Evolutionary conservation across 768 basidiomycete genomes (phyloP), one percentile per base, ranked within the genome.

Genomic region (Amanita rubescens): DNA sequence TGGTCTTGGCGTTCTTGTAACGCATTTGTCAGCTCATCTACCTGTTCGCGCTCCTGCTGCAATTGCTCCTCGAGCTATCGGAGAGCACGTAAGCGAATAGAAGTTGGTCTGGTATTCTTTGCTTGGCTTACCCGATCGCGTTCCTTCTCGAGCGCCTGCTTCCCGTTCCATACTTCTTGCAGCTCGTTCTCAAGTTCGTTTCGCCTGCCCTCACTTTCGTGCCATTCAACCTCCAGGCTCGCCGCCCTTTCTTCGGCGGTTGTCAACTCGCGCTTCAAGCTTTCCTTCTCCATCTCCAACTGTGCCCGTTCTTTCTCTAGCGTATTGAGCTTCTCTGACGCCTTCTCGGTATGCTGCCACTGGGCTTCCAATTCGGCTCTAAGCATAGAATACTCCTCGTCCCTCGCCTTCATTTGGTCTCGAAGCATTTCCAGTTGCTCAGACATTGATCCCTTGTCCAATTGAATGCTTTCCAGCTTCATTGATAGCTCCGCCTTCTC

Each of bases 351-450:
- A 53, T 80, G 71, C 32, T 72, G 69, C 86, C 86, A 88, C 66
- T 88, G 86, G 9, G 81, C 79, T 60, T 88, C 82, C 30, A 88
- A 63, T 66, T 90, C 86, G 0, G 65, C 62, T 63, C 83, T 82
- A 57, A 87, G 66, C 20, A 78, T 69, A 6, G 53, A 63, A 41
- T 71, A 69, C 55, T 79, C 76, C 24, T 76, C 73, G 12, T 78
- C 73, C 43, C 73, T 69, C 7, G 67, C 63, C 37, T 68, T 67
- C 46, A 78, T 60, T 42, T 70, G 71, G 43, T 70, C 63, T 52
- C 70, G 71, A 44, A 71, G 61, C 10, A 67, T 66, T 56, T 76
- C 70, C 44, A 79, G 43, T 52, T 81, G 73, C 37, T 74, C 71
- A 44, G 75, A 70, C 12, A 77, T 65, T 1, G 63, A 61, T 5